Base-by-base conservation (phyloP, 2,329 filamentous ascomycete genomes). In the Microdochium nivale region DNA sequence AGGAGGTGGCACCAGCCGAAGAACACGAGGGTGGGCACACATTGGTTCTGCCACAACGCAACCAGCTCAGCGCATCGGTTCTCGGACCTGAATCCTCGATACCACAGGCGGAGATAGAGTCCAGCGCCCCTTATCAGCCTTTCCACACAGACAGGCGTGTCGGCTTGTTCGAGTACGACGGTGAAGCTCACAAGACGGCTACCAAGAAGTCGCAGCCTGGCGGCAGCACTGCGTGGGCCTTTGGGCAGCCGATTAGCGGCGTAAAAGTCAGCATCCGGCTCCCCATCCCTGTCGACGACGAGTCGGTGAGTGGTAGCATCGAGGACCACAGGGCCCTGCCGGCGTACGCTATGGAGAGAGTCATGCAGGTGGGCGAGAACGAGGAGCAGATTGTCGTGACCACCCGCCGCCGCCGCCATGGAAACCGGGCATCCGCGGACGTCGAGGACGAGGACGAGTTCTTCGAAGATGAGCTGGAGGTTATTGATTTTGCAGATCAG, bases 101-200 rank as follows among this genome's bases (percentile, higher is more conserved):
- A 52, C 82, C 83, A 1, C 81, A 85, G 57, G 90, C 89, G 5
- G 91, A 96, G 72, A 95, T 96, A 57, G 94, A 99, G 64, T 96
- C 92, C 1, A 96, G 92, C 62, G 88, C 91, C 3, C 90, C 92
- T 2, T 97, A 96, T 61, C 91, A 96, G 62, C 92, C 94, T 1
- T 96, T 97, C 72, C 92, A 97, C 65, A 94, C 91, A 0, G 91
- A 97, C 62, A 81, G 83, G 51, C 83, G 92, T 2, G 88, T 97
- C 46, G 81, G 78, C n/a, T 74, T 96, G 25, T 87, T 84, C 58
- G 79, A 90, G 43, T 88, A 86, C 62, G 40, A 44, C 40, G 16
- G 40, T 23, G 4, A 21, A 19, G n/a, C 19, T 10, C 8, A 13
- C 19, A 19, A 19, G 19, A 21, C 19, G 8, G 68, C 63, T 33